Percentiles rank a stretch among this genome's conserved stretches.
phyloP scores from a whole-genome alignment of 495 filamentous ascomycete species.

The Baudoinia panamericana region DNA sequence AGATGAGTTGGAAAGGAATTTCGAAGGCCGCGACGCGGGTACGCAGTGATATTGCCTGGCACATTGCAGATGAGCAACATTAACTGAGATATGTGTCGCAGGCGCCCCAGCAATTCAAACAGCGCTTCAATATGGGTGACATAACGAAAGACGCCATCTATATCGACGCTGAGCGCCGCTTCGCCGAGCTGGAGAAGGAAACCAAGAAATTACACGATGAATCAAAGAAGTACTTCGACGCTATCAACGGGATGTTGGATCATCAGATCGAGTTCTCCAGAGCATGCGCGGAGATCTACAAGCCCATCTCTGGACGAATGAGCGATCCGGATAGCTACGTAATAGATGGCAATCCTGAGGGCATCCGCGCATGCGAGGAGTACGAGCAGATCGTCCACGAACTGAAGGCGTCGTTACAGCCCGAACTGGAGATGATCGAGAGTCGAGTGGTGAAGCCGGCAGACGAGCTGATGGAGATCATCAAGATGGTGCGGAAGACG shows the following conservation, averaged over 20 bases:
- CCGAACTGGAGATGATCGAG: constrained; percentile 97
- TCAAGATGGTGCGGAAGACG: constrained; percentile 86
- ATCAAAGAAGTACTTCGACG: constrained; percentile 87
- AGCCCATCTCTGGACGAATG: constrained; percentile 88
- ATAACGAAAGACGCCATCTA: constrained; percentile 90
- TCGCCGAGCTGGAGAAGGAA: constrained; percentile 83
- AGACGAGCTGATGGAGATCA: constrained; percentile 83
- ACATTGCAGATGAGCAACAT: neutral
- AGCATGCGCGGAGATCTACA: constrained; percentile 90
- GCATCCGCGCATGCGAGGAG: constrained; percentile 89
- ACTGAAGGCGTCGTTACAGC: constrained; percentile 71
- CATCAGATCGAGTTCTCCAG: constrained; percentile 99
- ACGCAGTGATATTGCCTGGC: constrained; percentile 23
- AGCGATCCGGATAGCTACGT: constrained; percentile 80
- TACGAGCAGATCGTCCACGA: constrained; percentile 88
- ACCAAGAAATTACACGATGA: constrained; percentile 95
- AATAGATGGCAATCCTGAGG: constrained; percentile 78
- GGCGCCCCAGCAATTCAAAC: constrained; percentile 85
- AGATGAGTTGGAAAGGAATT: constrained; percentile 95
- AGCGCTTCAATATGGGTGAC: constrained; percentile 88
- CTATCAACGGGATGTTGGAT: constrained; percentile 95
- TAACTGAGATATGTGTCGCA: constrained; percentile 22
- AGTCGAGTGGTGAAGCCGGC: constrained; percentile 83
- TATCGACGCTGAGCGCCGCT: constrained; percentile 84
- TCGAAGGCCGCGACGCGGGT: constrained; percentile 76